Percentiles rank a stretch among this genome's conserved stretches.
phyloP scores from a whole-genome alignment of 2,329 filamentous ascomycete species.

The Falciphora oryzae region DNA sequence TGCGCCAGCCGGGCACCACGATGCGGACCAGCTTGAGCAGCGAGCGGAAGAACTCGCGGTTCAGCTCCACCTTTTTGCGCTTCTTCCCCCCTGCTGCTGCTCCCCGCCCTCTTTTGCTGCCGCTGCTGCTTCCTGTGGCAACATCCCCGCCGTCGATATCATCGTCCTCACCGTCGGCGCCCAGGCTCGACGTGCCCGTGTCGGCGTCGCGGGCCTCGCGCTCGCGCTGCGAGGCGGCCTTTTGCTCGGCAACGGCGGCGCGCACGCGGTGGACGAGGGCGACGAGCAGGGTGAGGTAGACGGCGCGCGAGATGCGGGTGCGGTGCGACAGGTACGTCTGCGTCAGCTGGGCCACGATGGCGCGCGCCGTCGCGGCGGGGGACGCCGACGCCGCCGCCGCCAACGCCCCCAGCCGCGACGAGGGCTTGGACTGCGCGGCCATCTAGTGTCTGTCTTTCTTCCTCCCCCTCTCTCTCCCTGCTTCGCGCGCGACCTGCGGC shows the following conservation, averaged over 20 bases:
- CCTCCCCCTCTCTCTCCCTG: not conserved
- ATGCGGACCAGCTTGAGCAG: conserved; percentile 75
- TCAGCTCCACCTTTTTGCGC: conserved; percentile 82
- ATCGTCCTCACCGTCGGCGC: conserved; percentile 24
- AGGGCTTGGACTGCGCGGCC: conserved; percentile 62
- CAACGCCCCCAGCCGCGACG: conserved; percentile 42
- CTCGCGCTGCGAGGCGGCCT: conserved; percentile 69
- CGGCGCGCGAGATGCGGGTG: conserved; percentile 72
- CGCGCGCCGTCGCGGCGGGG: conserved; percentile 58
- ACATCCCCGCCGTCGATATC: conserved; percentile 19
- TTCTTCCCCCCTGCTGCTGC: conserved; percentile 25
- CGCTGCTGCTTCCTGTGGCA: conserved; percentile 12
- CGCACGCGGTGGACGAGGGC: conserved; percentile 82
- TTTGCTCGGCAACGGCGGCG: conserved; percentile 88
- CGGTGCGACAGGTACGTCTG: conserved; percentile 73
- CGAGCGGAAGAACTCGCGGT: conserved; percentile 73
- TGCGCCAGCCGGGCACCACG: conserved; percentile 84
- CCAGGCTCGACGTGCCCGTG: conserved; percentile 33
- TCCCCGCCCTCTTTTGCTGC: not conserved
- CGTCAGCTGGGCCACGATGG: conserved; percentile 60
- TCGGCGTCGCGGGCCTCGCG: conserved; percentile 46
- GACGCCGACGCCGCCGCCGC: conserved; percentile 38
- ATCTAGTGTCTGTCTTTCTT: conserved; percentile 9
- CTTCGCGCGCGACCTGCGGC: not conserved
- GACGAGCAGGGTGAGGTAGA: conserved; percentile 77